phyloP scores from a whole-genome alignment of 2,329 filamentous ascomycete genomes.

The Botrytis fragariae region DNA sequence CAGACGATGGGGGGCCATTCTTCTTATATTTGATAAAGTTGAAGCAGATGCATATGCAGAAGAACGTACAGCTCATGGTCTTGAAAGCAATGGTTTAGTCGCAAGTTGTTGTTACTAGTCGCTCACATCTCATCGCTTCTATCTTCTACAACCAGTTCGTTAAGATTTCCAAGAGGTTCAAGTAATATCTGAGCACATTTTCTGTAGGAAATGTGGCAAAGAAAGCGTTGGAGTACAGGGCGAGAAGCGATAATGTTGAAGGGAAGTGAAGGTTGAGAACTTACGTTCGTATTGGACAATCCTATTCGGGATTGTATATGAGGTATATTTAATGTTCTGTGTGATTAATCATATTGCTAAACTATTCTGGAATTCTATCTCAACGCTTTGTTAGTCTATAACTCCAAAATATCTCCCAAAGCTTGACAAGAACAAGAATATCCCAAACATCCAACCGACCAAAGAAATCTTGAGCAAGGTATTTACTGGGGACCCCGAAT shows the following conservation, averaged over 20 bases:
- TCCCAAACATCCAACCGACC: not conserved
- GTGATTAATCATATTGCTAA: not conserved
- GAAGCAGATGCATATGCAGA: constrained; percentile 84
- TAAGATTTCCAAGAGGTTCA: not conserved
- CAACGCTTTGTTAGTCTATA: not conserved
- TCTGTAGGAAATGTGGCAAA: not conserved
- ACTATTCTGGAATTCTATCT: not conserved
- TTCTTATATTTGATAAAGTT: constrained; percentile 62
- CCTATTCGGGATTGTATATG: not conserved
- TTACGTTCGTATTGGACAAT: not conserved
- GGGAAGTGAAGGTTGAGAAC: not conserved
- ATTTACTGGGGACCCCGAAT: not conserved
- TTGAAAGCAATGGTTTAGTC: constrained; percentile 80
- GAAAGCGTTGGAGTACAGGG: not conserved
- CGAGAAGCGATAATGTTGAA: not conserved
- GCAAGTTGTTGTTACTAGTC: constrained; percentile 66
- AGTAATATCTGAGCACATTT: not conserved
- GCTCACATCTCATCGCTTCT: not conserved
- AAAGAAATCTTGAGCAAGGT: not conserved
- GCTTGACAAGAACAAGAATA: not conserved
- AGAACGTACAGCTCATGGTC: constrained; percentile 76
- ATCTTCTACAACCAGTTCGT: not conserved
- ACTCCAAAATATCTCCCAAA: not conserved
- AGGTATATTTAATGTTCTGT: not conserved
- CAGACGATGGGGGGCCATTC: constrained; percentile 79